Evolutionary conservation across 345 rosid species (phyloP), one percentile per base, ranked within the genome.

Genomic region (Eucalyptus fibrosa): DNA sequence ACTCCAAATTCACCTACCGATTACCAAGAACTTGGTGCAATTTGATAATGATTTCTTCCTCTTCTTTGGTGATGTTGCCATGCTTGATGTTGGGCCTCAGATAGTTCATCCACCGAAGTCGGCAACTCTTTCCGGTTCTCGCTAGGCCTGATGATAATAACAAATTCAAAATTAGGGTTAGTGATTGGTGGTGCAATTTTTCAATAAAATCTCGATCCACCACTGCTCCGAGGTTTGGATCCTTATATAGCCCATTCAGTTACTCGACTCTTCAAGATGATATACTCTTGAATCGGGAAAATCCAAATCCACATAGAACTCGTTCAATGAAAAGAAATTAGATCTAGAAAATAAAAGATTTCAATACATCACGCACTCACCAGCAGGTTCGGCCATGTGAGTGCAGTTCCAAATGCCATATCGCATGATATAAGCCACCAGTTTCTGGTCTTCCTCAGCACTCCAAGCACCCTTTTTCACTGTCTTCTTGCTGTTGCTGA

Each of bases 91-190:
- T 90, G 49, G 91, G 91, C 86, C 88, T 67, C n/a, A 90, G 42
- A 53, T 90, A 88, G 51, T 90, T 90, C 90, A 88, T 67, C 91
- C 91, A 90, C 50, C 91, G 91, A 90, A 90, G 91, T 49, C 91
- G 69, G 85, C 91, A 90, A 72, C 89, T 88, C 85, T 90, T 90
- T 24, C 89, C 91, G 4, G 89, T 83, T 88, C 91, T 88, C 26
- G 86, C 34, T 49, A 90, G 37, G 67, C 91, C 90, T 88, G 69
- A 28, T 72, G 82, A 72, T 72, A 34, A 34, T 6, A 37, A 19
- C 45, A 37, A 19, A 37, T 34, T 34, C 26, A 72, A 72, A 44
- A 72, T 13, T 19, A 72, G 82, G 45, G 82, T 34, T 72, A 34
- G 82, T 34, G 44, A 18, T 72, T 37, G 3, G 26, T 9, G 14